These are phyloP conservation scores for Rehmannia glutinosa DNA, from an alignment of 257 asterid species.

Conservation along the genomic window DNA sequence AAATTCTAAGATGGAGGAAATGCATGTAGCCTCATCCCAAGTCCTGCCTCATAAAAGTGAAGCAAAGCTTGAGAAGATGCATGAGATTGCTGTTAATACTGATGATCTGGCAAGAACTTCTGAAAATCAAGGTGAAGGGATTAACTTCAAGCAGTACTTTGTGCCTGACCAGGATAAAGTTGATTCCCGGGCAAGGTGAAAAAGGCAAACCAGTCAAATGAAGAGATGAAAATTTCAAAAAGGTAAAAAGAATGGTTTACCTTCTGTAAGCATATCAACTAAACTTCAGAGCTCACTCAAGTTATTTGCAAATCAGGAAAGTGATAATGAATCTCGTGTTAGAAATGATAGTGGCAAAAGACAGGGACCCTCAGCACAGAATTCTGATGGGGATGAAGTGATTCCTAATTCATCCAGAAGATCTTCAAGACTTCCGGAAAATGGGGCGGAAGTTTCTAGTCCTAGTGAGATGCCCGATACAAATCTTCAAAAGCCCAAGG, in stretches of 20 bases:
- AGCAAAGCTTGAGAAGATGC: slow-evolving; percentile 22
- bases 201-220: slow-evolving; percentile 17
- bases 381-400: slow-evolving; percentile 20
- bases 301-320: slow-evolving; percentile 15
- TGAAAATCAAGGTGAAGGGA: slow-evolving; percentile 27
- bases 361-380: slow-evolving; percentile 18
- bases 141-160: slow-evolving; percentile 63
- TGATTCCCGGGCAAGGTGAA: slow-evolving; percentile 22
- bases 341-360: slow-evolving; percentile 6
- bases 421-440: slow-evolving; percentile 21
- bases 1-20: slow-evolving; percentile 17
- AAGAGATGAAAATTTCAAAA: slow-evolving; percentile 14
- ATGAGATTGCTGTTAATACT: slow-evolving; percentile 20
- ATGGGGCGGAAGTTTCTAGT: slow-evolving; percentile 21
- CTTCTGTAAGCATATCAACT: slow-evolving; percentile 33
- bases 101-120: slow-evolving; percentile 24
- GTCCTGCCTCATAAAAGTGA: slow-evolving; percentile 25
- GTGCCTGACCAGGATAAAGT: slow-evolving; percentile 27
- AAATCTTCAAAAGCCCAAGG: slow-evolving; percentile 22
- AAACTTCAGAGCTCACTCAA: slow-evolving; percentile 22
- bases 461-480: slow-evolving; percentile 21
- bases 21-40: slow-evolving; percentile 21
- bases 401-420: slow-evolving; percentile 14
- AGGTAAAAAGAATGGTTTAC: slow-evolving; percentile 16
- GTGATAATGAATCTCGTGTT: slow-evolving; percentile 20